A percentile compares a stretch with the other conserved stretches of the same genome.
These are phyloP conservation scores for Penicillium sp. DNA, from an alignment of 2,329 filamentous ascomycete species.

Conservation along the genomic window DNA sequence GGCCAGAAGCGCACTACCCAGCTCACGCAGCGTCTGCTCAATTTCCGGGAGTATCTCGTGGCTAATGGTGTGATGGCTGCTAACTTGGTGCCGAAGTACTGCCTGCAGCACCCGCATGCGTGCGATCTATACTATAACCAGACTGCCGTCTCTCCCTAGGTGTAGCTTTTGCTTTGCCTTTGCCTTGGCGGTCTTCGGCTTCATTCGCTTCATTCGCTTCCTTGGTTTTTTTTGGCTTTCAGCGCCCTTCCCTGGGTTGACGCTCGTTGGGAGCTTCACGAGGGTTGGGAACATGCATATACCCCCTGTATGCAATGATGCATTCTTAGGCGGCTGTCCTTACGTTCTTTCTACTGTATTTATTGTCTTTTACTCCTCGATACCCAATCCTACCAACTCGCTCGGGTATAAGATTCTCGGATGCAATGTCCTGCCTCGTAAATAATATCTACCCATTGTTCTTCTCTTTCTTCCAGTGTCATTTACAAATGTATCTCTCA, in stretches of 20 bases:
- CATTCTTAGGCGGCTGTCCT: background rate
- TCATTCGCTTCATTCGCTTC: background rate
- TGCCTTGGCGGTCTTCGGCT: background rate
- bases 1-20: constrained; percentile 55
- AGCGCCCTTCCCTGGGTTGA: background rate
- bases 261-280: background rate
- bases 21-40: constrained; percentile 58
- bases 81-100: constrained; percentile 59
- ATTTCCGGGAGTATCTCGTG: constrained; percentile 62
- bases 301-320: background rate
- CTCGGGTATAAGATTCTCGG: background rate
- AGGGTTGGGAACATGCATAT: background rate
- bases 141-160: constrained; percentile 32
- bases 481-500: too few species aligned
- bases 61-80: constrained; percentile 55
- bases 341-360: background rate
- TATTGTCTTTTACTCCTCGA: background rate
- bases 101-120: constrained; percentile 58
- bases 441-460: background rate
- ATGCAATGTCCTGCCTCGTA: background rate
- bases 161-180: background rate
- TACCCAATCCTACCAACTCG: background rate
- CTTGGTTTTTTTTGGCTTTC: background rate
- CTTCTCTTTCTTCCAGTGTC: background rate
- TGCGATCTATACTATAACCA: constrained; percentile 60